Evolutionary conservation across 73 alveolate genomes (phyloP), one percentile per base, ranked within the genome.

Genomic region (Blepharisma japonicum): DNA sequence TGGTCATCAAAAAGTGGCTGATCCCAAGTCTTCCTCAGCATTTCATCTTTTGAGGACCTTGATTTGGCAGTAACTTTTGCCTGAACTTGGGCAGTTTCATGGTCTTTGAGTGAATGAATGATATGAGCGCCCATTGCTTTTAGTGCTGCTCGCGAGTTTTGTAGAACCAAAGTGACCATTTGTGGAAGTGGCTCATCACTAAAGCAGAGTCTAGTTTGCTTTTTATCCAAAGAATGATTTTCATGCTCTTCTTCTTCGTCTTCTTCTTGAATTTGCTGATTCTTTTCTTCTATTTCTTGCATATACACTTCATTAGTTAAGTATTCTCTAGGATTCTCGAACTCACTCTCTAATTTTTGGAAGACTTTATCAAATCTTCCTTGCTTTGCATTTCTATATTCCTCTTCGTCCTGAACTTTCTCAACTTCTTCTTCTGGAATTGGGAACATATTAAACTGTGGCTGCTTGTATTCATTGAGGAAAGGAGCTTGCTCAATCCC

Each of bases 51-150:
- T 61, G 74, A 18, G 0, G 23, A 14, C 23, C 23, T 61, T 61
- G 23, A 14, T 5, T 61, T 61, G 18, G 74, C 74, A 14, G 74
- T 61, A 14, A 61, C 74, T 61, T 61, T 61, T 61, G 74, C 74
- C 5, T 61, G 74, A 14, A 39, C 38, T 61, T 61, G 74, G 47
- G 14, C 74, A 25, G 23, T 61, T 61, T 61, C 74, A 25, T 61
- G 74, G 23, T 25, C 46, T 61, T n/a, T 11, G 5, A 61, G 14
- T 61, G 74, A 61, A 2, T 25, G 74, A 14, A 9, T 14, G 46
- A 61, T 61, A 2, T 61, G 14, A 14, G 74, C 38, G 2, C 49
- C 23, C 74, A 61, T 61, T 61, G 74, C 74, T 14, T 14, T 8
- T 14, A 61, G 74, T 8, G 74, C 74, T n/a, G 74, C 11, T 61